These are phyloP conservation scores for Yamadazyma takamatsuzukensis DNA, from an alignment of 805 yeast species.

Conservation along the genomic window DNA sequence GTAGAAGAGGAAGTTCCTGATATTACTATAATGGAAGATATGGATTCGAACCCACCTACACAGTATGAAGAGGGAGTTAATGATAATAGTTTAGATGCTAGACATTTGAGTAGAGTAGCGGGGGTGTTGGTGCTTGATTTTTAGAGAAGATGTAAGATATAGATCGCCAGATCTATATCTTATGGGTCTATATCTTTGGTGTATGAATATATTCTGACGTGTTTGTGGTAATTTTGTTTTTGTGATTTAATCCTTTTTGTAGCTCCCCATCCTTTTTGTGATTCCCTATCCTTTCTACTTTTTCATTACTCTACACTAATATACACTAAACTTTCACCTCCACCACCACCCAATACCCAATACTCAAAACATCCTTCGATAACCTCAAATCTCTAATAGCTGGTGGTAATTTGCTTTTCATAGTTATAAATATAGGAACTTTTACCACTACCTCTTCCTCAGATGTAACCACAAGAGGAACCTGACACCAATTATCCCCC, in stretches of 20 bases:
- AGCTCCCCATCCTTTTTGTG: too few species aligned
- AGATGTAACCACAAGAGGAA: conserved; percentile 16
- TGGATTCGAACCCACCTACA: conserved; percentile 10
- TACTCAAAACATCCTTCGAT: conserved; percentile 15
- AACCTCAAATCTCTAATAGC: conserved; percentile 13
- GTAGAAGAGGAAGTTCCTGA: conserved; percentile 16
- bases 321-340: too few species aligned
- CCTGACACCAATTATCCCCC: conserved; percentile 32
- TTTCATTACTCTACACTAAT: too few species aligned
- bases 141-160: too few species aligned
- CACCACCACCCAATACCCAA: conserved; percentile 25
- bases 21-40: conserved; percentile 11
- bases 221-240: too few species aligned
- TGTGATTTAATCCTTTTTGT: too few species aligned
- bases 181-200: too few species aligned
- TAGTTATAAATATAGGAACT: conserved; percentile 29
- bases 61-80: conserved; percentile 6
- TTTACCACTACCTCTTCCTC: conserved; percentile 9
- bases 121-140: conserved; percentile 59
- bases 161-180: too few species aligned
- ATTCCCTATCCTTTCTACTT: too few species aligned
- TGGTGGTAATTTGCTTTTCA: conserved; percentile 23
- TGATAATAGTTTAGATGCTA: conserved; percentile 44
- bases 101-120: conserved; percentile 52
- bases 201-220: too few species aligned